Base-by-base conservation (phyloP, 345 rosid species). In the Citrus unshiu region DNA sequence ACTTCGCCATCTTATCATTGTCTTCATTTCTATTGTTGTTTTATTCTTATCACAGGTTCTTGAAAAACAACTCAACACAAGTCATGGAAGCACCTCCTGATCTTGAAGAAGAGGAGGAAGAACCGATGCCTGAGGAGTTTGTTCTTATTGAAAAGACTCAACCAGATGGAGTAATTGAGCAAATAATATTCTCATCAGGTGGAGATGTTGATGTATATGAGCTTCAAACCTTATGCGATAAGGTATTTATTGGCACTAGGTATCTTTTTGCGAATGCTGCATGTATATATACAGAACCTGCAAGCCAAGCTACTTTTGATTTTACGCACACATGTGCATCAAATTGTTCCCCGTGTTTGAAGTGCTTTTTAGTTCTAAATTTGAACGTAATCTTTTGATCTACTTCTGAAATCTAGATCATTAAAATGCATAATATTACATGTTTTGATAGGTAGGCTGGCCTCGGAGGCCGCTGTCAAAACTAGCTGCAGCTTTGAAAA, bases 171-270 rank as follows among this genome's bases (percentile, higher is more conserved):
- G 80, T 80, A 74, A 75, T 86, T 69, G 99, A 95, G 82, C 91
- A 91, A 77, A 92, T 95, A 67, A 81, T 93, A 80, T 95, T 93
- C 85, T 93, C 98, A 68, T 93, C 95, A 1, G 97, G 96, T 66
- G 99, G 96, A 79, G 92, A 91, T 64, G 88, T 95, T 84, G 97
- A 95, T 87, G 81, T 95, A 19, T 91, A 92, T 89, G 98, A 95
- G 86, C 98, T 95, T 80, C 90, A 95, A 86, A 77, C 91, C 68
- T 88, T 95, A 22, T 95, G 99, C 83, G 98, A 95, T 75, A 92
- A 93, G 97, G 98, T 93, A 75, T 40, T 7, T 67, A 3, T 73
- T 35, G 57, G 21, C 70, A 68, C 6, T 58, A 27, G 21, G 60
- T 14, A 30, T 13, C 57, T 77, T 72, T 34, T 9, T 60, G 19